phyloP scores from a whole-genome alignment of 2,329 filamentous ascomycete species.

The Fusarium fujikuroi region DNA sequence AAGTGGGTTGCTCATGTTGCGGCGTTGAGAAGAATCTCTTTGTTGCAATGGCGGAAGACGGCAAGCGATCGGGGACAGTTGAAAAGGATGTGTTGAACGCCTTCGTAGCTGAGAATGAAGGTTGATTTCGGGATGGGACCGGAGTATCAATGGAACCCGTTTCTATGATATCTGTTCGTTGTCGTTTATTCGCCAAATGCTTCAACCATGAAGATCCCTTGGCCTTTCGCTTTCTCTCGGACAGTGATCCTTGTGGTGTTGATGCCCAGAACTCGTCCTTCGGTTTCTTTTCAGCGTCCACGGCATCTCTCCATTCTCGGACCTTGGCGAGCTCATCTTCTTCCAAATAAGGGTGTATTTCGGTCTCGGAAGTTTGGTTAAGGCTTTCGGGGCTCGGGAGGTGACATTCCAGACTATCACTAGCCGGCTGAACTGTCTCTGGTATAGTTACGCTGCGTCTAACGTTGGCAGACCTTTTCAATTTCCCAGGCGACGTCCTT shows the following conservation, averaged over 20 bases:
- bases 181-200: slow-evolving; percentile 46
- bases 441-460: slow-evolving; percentile 31
- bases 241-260: slow-evolving; percentile 22
- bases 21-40: background rate
- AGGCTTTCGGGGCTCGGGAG: slow-evolving; percentile 56
- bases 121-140: slow-evolving; percentile 16
- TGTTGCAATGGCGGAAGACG: slow-evolving; percentile 18
- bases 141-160: slow-evolving; percentile 37
- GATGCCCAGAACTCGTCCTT: slow-evolving; percentile 40
- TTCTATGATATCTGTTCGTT: slow-evolving; percentile 36
- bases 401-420: slow-evolving; percentile 50
- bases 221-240: slow-evolving; percentile 42
- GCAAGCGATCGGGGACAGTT: slow-evolving; percentile 32
- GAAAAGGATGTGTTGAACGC: slow-evolving; percentile 30
- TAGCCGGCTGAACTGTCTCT: slow-evolving; percentile 14
- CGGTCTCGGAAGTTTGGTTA: slow-evolving; percentile 47
- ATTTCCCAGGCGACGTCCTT: slow-evolving; percentile 33
- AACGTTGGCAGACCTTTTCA: slow-evolving; percentile 19
- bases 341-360: slow-evolving; percentile 46
- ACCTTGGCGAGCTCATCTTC: slow-evolving; percentile 48
- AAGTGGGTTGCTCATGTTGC: background rate
- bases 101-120: background rate
- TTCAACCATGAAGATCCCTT: slow-evolving; percentile 49
- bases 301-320: slow-evolving; percentile 48
- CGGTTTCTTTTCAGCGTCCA: slow-evolving; percentile 20